Base-by-base conservation (phyloP, 352 stramenopile species). In the Thraustochytrium aureum region DNA sequence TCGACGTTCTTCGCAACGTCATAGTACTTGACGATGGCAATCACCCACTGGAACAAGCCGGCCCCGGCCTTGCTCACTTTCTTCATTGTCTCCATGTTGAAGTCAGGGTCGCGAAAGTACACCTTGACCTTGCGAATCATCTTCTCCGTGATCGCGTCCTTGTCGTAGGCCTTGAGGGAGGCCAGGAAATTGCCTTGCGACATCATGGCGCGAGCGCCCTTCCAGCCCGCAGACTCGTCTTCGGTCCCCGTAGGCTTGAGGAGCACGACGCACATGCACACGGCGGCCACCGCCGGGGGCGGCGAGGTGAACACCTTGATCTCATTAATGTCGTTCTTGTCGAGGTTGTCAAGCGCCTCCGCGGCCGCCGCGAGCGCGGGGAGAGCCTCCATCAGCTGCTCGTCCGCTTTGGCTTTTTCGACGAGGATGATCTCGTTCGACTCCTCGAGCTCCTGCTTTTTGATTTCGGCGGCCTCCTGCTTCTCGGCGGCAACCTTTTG, bases 21-120 rank as follows among this genome's bases (percentile, higher is more conserved):
- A 74, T 97, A 93, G 84, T 98, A 98, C 75, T 97, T 97, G 56
- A 94, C 89, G 72, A 98, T 96, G 26, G 94, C 94, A 14, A 94
- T 87, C 14, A 98, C 92, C 94, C 94, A 98, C 39, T 93, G 90
- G 2, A 97, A 87, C 33, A 98, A 72, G 0, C 93, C 94, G 1
- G 91, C 84, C 0, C 92, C 93, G 6, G 94, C 93, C 61, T 90
- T 93, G 0, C 90, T 96, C 72, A 96, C 94, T n/a, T 88, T 96
- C 43, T 95, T 92, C 93, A 98, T 97, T 81, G 90, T 96, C 22
- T 98, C 93, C 33, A 98, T 87, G 66, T 94, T 97, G 69, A 98
- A 75, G 64, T 96, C 91, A 1, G 91, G 90, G 66, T 97, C 94
- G 72, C 96, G 96, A 54, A 97, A 96, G 38, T 95, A 96, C 83